Evolutionary conservation across 2,329 filamentous ascomycete species (phyloP).

Genomic region (Aspergillus sp.): DNA sequence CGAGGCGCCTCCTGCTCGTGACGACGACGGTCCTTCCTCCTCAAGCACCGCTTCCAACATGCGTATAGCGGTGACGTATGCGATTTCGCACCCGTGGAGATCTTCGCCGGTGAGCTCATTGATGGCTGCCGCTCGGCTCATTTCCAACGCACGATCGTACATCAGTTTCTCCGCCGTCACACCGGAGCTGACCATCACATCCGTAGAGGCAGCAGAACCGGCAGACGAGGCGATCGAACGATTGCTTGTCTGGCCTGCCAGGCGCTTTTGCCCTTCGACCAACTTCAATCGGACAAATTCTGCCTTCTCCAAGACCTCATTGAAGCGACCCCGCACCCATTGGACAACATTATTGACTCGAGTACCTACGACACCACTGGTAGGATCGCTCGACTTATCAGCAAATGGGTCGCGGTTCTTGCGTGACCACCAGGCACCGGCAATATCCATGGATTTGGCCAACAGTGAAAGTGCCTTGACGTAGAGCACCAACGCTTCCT

Average conservation of each 20-base stretch:
- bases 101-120: conserved; percentile 93
- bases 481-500: conserved; percentile 91
- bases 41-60: conserved; percentile 95
- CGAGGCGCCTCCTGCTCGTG: conserved; percentile 16
- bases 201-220: conserved; percentile 58
- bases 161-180: conserved; percentile 94
- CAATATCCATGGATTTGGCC: conserved; percentile 92
- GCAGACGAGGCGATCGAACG: conserved; percentile 55
- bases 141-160: conserved; percentile 95
- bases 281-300: conserved; percentile 88
- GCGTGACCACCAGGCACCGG: conserved; percentile 82
- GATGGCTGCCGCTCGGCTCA: conserved; percentile 90
- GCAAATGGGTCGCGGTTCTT: conserved; percentile 60
- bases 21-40: conserved; percentile 55
- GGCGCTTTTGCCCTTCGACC: conserved; percentile 72
- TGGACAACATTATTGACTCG: conserved; percentile 91
- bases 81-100: conserved; percentile 77
- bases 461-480: conserved; percentile 88
- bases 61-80: conserved; percentile 85
- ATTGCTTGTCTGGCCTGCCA: conserved; percentile 78
- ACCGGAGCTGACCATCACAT: conserved; percentile 77
- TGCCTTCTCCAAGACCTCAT: conserved; percentile 93
- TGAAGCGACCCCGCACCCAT: conserved; percentile 90
- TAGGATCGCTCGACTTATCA: conserved; percentile 42
- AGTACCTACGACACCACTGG: conserved; percentile 49